A percentile compares a stretch with the other conserved stretches of the same genome.
phyloP scores from a whole-genome alignment of 2,329 filamentous ascomycete genomes.

The Hypoxylon sp. region DNA sequence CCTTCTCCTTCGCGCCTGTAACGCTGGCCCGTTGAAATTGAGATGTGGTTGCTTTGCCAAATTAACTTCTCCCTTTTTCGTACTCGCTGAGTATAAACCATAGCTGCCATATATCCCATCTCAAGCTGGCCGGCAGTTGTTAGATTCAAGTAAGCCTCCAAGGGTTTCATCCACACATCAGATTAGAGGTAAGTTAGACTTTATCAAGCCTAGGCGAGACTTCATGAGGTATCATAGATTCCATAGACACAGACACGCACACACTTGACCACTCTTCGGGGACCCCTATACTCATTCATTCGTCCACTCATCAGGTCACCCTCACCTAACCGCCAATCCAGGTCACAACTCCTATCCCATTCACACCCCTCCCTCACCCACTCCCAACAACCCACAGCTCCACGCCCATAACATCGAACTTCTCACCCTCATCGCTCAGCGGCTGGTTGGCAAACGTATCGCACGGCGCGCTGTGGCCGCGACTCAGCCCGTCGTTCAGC shows the following conservation, averaged over 20 bases:
- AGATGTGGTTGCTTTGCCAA: constrained; percentile 5
- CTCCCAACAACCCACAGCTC: constrained; percentile 93
- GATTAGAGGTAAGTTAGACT: constrained; percentile 6
- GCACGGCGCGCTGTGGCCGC: constrained; percentile 86
- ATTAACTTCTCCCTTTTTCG: background rate
- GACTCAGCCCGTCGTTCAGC: constrained; percentile 88
- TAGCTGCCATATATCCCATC: background rate
- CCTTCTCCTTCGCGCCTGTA: background rate
- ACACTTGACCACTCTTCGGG: background rate
- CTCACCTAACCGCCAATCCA: background rate
- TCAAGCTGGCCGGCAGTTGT: background rate
- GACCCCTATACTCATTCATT: background rate
- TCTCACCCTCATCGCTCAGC: constrained; percentile 90
- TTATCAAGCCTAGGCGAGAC: background rate
- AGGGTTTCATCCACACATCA: constrained; percentile 8
- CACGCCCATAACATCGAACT: constrained; percentile 91
- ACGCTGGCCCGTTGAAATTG: constrained; percentile 4
- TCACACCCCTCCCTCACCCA: constrained; percentile 27
- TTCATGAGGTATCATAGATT: background rate
- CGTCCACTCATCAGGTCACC: background rate
- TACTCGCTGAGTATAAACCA: background rate
- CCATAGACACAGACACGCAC: background rate
- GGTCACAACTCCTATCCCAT: background rate
- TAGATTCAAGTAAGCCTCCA: background rate
- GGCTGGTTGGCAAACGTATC: constrained; percentile 96